Evolutionary conservation across 1,284 basidiomycete genomes (phyloP), one percentile per base, ranked within the genome.

Genomic region (Mycosarcoma mackinlayi): DNA sequence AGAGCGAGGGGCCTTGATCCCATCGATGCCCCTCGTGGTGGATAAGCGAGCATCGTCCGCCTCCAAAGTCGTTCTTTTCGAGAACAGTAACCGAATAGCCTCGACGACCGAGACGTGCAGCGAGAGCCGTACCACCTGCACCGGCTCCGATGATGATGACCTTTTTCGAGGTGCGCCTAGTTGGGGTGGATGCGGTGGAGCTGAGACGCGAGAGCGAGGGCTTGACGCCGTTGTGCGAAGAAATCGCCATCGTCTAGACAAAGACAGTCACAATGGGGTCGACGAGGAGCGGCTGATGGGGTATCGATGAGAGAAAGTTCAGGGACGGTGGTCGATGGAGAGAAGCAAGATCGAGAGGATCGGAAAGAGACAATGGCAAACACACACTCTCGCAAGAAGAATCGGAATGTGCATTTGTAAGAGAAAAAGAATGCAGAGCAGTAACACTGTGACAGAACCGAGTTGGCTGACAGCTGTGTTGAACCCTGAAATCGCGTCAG

Each of bases 11-110:
- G n/a, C 75, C 75, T 75, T 85, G 80, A 51, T 83, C 80, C 75
- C 83, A 83, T 45, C 81, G 69, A 66, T 86, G 85, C 2, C 85
- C 85, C 27, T 85, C 82, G 52, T 85, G 82, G 50, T 84, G 82
- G 42, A 87, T 83, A 56, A 87, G 75, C 57, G 84, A 85, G 77
- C 86, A 87, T 67, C 86, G 78, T 11, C 86, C 86, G 3, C 86
- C 86, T 7, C 84, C 84, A 33, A 60, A 66, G 3, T 40, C 31
- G 58, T 79, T 76, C 55, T 73, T 58, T 73, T 85, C 85, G 30
- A 84, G 79, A 2, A 85, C 82, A 19, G 83, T 84, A 3, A 86
- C 85, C 13, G 84, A 75, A 62, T 86, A 81, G 1, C 86, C 86
- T 3, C 84, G 83, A 49, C 84, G 81, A 8, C 84, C 83, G 4